Evolutionary conservation across 345 rosid genomes (phyloP).

Genomic region (Eutrema heterophyllum): DNA sequence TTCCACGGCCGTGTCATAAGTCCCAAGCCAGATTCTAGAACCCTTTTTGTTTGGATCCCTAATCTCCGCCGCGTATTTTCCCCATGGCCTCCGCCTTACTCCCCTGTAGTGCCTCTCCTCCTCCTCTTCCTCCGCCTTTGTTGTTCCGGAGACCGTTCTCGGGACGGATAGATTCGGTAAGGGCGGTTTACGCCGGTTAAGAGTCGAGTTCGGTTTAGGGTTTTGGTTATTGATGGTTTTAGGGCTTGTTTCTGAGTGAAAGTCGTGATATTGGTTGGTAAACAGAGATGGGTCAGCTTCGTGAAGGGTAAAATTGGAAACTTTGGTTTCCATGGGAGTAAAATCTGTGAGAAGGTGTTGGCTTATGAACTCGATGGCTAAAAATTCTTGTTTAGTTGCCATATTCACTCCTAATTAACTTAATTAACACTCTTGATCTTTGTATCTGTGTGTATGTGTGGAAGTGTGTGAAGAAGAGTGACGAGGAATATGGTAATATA

Average conservation of each 20-base stretch:
- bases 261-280: not conserved
- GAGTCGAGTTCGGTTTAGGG: conserved; percentile 35
- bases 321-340: conserved; percentile 35
- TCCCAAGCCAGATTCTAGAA: conserved; percentile 85
- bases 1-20: conserved; percentile 73
- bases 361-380: conserved; percentile 52
- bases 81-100: conserved; percentile 86
- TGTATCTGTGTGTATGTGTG: not conserved
- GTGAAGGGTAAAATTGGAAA: conserved; percentile 16
- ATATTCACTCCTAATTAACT: conserved; percentile 15
- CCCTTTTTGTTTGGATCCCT: conserved; percentile 90
- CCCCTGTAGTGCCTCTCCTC: conserved; percentile 72
- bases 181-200: conserved; percentile 64
- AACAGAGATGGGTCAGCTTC: conserved; percentile 1
- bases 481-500: conserved; percentile 15
- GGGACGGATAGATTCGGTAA: conserved; percentile 28
- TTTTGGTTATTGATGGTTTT: conserved; percentile 7
- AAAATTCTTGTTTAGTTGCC: conserved; percentile 36
- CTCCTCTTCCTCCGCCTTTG: not conserved
- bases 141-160: not conserved
- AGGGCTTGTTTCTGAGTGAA: conserved; percentile 7
- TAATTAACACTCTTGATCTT: not conserved
- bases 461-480: conserved; percentile 28
- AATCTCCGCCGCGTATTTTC: conserved; percentile 85
- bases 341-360: conserved; percentile 61